Conservation (phyloP, 2,329 filamentous ascomycete genomes). For the Talaromyces sp. region DNA sequence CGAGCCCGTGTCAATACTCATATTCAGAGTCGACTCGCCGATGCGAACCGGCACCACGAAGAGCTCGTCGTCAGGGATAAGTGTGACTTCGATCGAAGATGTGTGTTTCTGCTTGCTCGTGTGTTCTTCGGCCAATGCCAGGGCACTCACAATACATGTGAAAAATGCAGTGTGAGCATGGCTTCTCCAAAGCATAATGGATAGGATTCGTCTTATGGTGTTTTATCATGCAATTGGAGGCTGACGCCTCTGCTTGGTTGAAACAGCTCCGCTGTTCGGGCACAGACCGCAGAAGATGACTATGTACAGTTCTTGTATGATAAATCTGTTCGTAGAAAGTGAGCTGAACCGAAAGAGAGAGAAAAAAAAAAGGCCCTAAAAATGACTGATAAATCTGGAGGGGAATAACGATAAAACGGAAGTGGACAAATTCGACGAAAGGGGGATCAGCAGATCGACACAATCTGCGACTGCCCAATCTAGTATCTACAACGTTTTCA, state of each 20-base stretch:
- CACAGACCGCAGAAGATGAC: neutral
- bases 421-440: neutral
- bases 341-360: neutral
- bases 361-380: neutral
- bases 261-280: neutral
- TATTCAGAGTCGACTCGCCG: slow-evolving; percentile 55
- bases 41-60: slow-evolving; percentile 59
- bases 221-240: neutral
- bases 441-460: neutral
- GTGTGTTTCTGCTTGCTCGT: neutral
- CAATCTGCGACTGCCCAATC: neutral
- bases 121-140: neutral
- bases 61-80: slow-evolving; percentile 47
- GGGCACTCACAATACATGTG: neutral
- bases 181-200: neutral
- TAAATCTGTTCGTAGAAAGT: neutral
- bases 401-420: neutral
- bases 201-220: neutral
- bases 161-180: neutral
- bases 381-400: neutral
- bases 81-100: slow-evolving; percentile 20
- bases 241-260: neutral
- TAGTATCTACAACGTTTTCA: neutral
- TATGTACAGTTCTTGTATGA: neutral
- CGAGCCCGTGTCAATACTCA: slow-evolving; percentile 67